Evolutionary conservation across 1,284 basidiomycete genomes (phyloP).

Genomic region (Calocybe gambosa): DNA sequence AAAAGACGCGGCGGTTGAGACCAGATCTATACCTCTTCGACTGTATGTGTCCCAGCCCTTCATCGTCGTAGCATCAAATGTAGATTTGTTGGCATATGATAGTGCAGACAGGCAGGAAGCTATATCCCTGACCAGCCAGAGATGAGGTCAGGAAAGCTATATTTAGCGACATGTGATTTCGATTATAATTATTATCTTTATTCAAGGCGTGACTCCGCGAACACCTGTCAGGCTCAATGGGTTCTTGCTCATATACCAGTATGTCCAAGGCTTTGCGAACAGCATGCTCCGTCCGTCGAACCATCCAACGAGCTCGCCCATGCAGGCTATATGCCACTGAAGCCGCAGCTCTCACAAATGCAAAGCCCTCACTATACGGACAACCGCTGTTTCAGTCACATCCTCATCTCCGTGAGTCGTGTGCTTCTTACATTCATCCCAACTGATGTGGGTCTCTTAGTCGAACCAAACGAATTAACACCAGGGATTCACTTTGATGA

Average conservation of each 20-base stretch:
- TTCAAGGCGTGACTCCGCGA: not conserved
- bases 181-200: not conserved
- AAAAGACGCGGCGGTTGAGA: conserved; percentile 51
- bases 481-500: conserved; percentile 80
- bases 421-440: conserved; percentile 6
- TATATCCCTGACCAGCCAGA: not conserved
- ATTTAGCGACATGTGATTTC: conserved; percentile 6
- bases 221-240: not conserved
- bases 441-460: conserved; percentile 19
- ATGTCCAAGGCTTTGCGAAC: conserved; percentile 17
- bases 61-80: conserved; percentile 23
- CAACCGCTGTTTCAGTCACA: conserved; percentile 77
- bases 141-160: not conserved
- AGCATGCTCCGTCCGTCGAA: conserved; percentile 12
- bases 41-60: conserved; percentile 55
- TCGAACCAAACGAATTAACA: conserved; percentile 67
- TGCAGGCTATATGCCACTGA: conserved; percentile 31
- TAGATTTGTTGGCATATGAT: conserved; percentile 12
- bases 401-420: conserved; percentile 61
- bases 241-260: not conserved
- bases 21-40: conserved; percentile 57
- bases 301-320: conserved; percentile 7
- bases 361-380: conserved; percentile 65
- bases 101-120: conserved; percentile 5
- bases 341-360: conserved; percentile 14